Evolutionary conservation across 352 stramenopile species (phyloP).

Genomic region (Bremia lactucae): DNA sequence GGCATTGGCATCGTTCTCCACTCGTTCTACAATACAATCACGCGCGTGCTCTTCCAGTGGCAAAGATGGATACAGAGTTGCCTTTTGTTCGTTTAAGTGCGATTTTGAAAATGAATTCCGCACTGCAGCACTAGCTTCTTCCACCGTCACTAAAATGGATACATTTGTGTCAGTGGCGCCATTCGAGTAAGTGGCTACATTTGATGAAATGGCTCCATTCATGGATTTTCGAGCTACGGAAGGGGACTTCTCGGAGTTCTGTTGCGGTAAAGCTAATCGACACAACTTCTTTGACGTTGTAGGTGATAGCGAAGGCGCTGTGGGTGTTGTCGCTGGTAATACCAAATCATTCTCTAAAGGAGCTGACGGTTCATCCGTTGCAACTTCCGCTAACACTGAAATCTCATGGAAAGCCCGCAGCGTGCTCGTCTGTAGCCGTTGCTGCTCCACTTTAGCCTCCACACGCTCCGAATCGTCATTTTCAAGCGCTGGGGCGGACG

Average conservation of each 20-base stretch:
- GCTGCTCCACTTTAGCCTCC: not conserved
- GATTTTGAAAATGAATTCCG: conserved; percentile 42
- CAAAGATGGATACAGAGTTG: conserved; percentile 32
- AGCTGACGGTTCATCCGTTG: conserved; percentile 14
- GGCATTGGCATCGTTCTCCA: conserved; percentile 1
- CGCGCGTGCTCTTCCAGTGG: conserved; percentile 2
- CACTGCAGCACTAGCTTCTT: conserved; percentile 23
- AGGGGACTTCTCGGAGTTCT: conserved; percentile 14
- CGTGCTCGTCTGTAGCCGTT: conserved; percentile 8
- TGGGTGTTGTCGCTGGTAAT: conserved; percentile 12
- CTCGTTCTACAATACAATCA: too few relatives aligned
- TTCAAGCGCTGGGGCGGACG: conserved; percentile 25
- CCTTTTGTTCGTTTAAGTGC: conserved; percentile 21
- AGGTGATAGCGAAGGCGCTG: conserved; percentile 36
- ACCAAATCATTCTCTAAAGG: conserved; percentile 19
- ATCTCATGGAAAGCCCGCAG: conserved; percentile 23
- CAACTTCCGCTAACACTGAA: not conserved
- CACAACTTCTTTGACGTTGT: conserved; percentile 32
- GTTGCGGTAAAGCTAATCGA: conserved; percentile 7
- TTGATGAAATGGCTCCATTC: too few relatives aligned
- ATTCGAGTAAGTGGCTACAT: too few relatives aligned
- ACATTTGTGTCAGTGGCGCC: too few relatives aligned
- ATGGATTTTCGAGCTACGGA: too few relatives aligned
- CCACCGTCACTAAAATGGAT: conserved; percentile 5
- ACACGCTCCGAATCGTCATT: conserved; percentile 10